Evolutionary conservation across 192 early-diverging fungal genomes (phyloP).

Genomic region (Entomortierella lignicola): DNA sequence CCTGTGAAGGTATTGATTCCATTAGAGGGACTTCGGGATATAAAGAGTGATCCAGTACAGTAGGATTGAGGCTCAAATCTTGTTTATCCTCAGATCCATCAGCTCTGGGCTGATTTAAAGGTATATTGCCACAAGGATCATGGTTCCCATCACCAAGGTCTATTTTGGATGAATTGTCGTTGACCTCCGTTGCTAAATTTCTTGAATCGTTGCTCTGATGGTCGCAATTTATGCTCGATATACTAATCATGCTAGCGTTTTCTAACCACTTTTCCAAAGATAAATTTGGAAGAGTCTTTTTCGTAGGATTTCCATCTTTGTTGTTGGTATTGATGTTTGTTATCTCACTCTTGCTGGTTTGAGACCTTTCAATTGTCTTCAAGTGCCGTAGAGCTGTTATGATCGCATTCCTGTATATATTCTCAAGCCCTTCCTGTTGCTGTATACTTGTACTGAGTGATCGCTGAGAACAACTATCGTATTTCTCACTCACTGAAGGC

Average conservation of each 20-base stretch:
- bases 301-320: background rate
- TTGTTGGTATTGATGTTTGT: background rate
- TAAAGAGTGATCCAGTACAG: background rate
- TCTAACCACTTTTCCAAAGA: slow-evolving; percentile 20
- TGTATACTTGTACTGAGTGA: background rate
- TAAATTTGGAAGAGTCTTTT: background rate
- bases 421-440: slow-evolving; percentile 3
- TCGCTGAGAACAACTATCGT: too few species aligned
- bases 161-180: background rate
- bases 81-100: too few species aligned
- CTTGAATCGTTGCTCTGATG: background rate
- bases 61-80: too few species aligned
- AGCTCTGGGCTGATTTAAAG: background rate
- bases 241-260: slow-evolving; percentile 9
- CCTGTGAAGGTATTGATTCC: background rate
- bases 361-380: slow-evolving; percentile 15
- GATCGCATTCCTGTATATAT: slow-evolving; percentile 13
- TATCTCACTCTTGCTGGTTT: background rate
- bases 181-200: background rate
- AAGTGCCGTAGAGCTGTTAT: slow-evolving; percentile 19
- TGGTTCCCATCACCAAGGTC: background rate
- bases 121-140: background rate
- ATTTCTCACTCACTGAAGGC: background rate
- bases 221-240: background rate
- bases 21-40: background rate